phyloP scores from a whole-genome alignment of 1,284 basidiomycete genomes.

The Coniferiporia sulphurascens region DNA sequence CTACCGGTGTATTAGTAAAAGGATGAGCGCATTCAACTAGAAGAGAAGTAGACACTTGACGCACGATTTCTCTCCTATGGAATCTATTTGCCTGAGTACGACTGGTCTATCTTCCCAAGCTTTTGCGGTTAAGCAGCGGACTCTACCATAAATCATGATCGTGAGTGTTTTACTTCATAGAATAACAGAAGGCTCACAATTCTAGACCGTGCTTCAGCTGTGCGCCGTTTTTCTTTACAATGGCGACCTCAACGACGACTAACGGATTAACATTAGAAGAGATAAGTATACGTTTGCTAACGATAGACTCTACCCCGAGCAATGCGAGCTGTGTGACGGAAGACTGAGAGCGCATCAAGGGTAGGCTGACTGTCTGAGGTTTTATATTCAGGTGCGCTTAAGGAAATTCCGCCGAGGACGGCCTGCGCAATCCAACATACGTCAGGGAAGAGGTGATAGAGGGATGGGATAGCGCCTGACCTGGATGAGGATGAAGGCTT shows the following conservation, averaged over 20 bases:
- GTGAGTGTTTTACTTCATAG: background rate
- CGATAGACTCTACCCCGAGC: conserved; percentile 45
- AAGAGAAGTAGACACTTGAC: conserved; percentile 24
- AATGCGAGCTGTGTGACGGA: conserved; percentile 65
- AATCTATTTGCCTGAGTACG: conserved; percentile 74
- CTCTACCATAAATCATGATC: conserved; percentile 34
- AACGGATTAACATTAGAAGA: background rate
- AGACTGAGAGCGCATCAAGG: conserved; percentile 59
- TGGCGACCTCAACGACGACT: conserved; percentile 71
- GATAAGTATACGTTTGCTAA: background rate
- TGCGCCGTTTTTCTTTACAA: conserved; percentile 53
- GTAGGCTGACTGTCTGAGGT: conserved; percentile 64
- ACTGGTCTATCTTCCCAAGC: conserved; percentile 82
- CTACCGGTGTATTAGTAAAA: conserved; percentile 29
- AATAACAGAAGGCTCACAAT: conserved; percentile 40
- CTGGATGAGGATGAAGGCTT: conserved; percentile 69
- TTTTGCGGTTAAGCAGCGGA: conserved; percentile 69
- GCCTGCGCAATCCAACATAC: conserved; percentile 40
- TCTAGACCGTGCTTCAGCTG: conserved; percentile 69
- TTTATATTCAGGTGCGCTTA: conserved; percentile 63
- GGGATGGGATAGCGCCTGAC: conserved; percentile 31
- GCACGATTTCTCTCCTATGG: conserved; percentile 83
- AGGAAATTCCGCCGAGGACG: conserved; percentile 65
- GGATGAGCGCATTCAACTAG: background rate
- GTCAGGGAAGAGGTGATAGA: background rate